Evolutionary conservation across 208 protist species (phyloP), one percentile per base, ranked within the genome.

Genomic region (Angomonas ambiguus): DNA sequence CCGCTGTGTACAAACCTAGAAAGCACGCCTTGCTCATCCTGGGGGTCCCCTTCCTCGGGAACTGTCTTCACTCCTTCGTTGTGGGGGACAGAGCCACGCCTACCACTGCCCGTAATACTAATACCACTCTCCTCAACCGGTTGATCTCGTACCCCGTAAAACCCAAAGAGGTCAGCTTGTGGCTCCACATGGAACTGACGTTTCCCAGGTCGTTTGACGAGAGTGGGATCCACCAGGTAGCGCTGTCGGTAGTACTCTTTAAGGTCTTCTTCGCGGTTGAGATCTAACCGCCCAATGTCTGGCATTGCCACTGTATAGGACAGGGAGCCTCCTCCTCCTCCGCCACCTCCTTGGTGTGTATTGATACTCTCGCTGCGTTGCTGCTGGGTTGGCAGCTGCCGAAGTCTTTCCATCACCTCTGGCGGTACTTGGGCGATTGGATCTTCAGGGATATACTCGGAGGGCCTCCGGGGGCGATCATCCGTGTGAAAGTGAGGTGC

Each of bases 201-300:
- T 42, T 62, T 71, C 8, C 71, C 62, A 0, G 83, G 83, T 1
- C 67, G 67, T 49, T 30, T 65, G 61, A 41, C 74, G 25, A 82
- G 72, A 34, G 74, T 55, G 45, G 83, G 80, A 35, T 90, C 83
- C 24, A 87, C 78, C 0, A 82, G 32, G 61, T 90, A 81, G 28
- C 62, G 71, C 70, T 83, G 83, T n/a, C 69, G 66, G 59, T 67
- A 87, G 25, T 73, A 64, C 67, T 78, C 83, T 72, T 90, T 90
- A 4, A 72, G 18, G 66, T 90, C 83, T 49, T 90, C 80, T 48
- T 80, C 78, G n/a, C 63, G 71, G 20, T 45, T 67, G 24, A 90
- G 68, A 71, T 90, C 83, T 10, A 90, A 65, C 0, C 83, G 80
- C 4, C 48, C 61, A 59, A 18, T 8, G 27, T 53, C 51, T n/a